Base-by-base conservation (phyloP, 371 early-diverging fungal genomes). In the Mortierella sp. region DNA sequence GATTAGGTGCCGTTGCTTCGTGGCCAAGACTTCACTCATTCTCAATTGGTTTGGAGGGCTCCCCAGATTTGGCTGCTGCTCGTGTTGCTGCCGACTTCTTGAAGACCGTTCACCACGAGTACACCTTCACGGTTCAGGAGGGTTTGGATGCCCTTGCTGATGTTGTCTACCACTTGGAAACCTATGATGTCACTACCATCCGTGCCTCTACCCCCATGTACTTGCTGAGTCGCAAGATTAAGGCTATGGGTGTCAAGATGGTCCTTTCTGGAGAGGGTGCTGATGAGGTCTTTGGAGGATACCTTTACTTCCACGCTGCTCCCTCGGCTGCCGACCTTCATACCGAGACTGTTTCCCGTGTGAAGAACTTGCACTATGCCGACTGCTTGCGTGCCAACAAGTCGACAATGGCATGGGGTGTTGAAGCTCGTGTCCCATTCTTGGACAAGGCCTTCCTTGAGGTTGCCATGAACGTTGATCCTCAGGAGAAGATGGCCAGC, bases 151-250 rank as follows among this genome's bases (percentile, higher is more conserved):
- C 98, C 50, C 88, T 98, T 28, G 88, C 87, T 56, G 98, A 98
- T 83, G 96, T 98, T 60, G 93, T 98, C 75, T 93, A 95, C 76
- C 98, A 98, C 72, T 84, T 98, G 52, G 98, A 98, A 84, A 97
- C 97, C 1, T 98, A 98, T 81, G 98, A 98, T 82, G 98, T 98
- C n/a, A 98, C 98, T n/a, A 97, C 98, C 28, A 90, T 97, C 77
- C 93, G 98, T 60, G 98, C 98, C 9, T 94, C 94, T 29, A 98
- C 98, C 1, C 98, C 98, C 62, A 97, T 98, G 98, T 97, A 96
- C 84, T 89, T 97, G 45, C 84, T 97, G 55, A 93, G 94, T 59
- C 90, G 98, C 66, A 96, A 96, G 86, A 96, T 98, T 89, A 98
- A 96, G 85, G 94, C 97, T 37, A 92, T 95, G 85, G 98, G 98